These are phyloP conservation scores for Zymoseptoria tritici DNA, from an alignment of 2,329 filamentous ascomycete genomes.

Conservation along the genomic window DNA sequence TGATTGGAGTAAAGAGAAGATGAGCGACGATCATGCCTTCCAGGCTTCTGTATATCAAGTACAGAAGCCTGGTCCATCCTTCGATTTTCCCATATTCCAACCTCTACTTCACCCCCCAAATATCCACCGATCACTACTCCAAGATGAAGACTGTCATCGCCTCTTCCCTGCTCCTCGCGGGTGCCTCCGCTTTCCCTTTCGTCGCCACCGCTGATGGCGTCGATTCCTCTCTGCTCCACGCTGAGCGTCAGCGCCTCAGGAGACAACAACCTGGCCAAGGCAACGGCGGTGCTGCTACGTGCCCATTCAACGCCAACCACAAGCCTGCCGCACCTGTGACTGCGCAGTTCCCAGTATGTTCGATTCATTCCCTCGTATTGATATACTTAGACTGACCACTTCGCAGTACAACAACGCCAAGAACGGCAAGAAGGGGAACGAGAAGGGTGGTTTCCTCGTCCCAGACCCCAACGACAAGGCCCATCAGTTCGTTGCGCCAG, in stretches of 20 bases:
- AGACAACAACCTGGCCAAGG: slow-evolving; percentile 28
- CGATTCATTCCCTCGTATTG: no score
- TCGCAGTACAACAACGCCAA: slow-evolving; percentile 35
- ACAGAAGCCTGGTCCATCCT: not conserved
- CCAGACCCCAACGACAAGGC: slow-evolving; percentile 36
- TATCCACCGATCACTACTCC: not conserved
- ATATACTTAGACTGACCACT: no score
- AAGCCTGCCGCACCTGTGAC: slow-evolving; percentile 30
- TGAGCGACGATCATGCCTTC: not conserved
- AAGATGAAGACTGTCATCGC: slow-evolving; percentile 22
- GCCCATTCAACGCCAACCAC: slow-evolving; percentile 35
- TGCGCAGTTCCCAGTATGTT: slow-evolving; percentile 26
- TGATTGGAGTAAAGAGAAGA: not conserved
- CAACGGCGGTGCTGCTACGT: slow-evolving; percentile 25
- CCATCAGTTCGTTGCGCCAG: slow-evolving; percentile 33
- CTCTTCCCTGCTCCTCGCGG: slow-evolving; percentile 19
- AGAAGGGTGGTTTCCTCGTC: slow-evolving; percentile 38
- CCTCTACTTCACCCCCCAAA: not conserved
- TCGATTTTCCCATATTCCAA: not conserved
- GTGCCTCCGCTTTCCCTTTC: slow-evolving; percentile 33
- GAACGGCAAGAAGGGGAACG: slow-evolving; percentile 36
- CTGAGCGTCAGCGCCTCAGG: slow-evolving; percentile 11
- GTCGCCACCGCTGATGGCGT: slow-evolving; percentile 32
- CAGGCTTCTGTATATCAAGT: not conserved
- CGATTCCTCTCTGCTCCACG: slow-evolving; percentile 28